A percentile compares a stretch with the other conserved stretches of the same genome.
Conservation (phyloP, 495 filamentous ascomycete genomes). For the Hypoxylon intermedium region DNA sequence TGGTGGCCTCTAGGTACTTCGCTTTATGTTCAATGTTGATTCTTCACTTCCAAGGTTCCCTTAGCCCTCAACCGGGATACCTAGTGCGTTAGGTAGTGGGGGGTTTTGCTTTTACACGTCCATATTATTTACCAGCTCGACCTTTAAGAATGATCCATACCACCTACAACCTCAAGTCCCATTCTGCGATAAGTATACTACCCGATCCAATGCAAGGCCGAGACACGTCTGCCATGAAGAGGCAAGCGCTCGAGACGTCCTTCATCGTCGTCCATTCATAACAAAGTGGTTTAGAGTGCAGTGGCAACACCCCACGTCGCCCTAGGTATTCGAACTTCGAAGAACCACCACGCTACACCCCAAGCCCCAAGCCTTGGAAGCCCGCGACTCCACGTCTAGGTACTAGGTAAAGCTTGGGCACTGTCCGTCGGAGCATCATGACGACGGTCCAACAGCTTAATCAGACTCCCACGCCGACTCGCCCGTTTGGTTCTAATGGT, state of each 20-base stretch:
- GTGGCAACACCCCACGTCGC: background rate
- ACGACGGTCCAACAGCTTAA: conserved; percentile 49
- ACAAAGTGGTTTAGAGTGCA: no score
- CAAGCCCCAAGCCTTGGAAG: no score
- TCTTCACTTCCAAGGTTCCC: conserved; percentile 11
- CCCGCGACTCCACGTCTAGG: conserved; percentile 5
- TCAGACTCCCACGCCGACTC: conserved; percentile 44
- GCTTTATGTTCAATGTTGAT: background rate
- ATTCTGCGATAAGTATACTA: conserved; percentile 16
- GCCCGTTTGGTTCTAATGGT: conserved; percentile 43
- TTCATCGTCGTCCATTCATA: conserved; percentile 14
- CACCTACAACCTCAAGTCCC: background rate
- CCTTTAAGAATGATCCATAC: conserved; percentile 1
- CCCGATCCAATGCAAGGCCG: conserved; percentile 7
- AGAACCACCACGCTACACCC: background rate
- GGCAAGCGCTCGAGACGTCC: conserved; percentile 15
- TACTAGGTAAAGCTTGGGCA: conserved; percentile 4
- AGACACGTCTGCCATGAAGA: conserved; percentile 33
- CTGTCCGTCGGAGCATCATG: conserved; percentile 37
- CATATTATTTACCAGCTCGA: background rate
- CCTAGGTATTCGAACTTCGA: conserved; percentile 8
- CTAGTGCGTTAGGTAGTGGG: conserved; percentile 13
- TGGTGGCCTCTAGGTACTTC: no score
- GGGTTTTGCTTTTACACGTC: background rate
- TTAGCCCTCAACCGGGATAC: no score